Evolutionary conservation across 2,329 filamentous ascomycete species (phyloP).

Genomic region (Xylaria digitata): DNA sequence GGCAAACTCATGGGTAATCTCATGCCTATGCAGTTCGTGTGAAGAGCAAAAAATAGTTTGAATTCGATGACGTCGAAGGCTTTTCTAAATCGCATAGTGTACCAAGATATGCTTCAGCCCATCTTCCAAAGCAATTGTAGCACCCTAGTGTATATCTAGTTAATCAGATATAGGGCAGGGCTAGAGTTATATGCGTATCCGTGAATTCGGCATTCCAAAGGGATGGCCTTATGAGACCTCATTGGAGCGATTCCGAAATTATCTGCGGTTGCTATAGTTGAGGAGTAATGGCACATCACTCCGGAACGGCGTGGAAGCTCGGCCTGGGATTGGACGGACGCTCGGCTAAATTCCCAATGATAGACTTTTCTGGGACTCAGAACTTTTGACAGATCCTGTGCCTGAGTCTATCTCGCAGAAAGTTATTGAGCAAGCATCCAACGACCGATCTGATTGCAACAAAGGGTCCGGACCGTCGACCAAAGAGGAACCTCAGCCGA

Average conservation of each 20-base stretch:
- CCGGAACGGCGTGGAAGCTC: neutral
- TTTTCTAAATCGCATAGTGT: constrained; percentile 12
- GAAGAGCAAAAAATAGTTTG: constrained; percentile 4
- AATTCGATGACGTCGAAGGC: constrained; percentile 43
- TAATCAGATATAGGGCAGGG: constrained; percentile 28
- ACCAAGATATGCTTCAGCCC: constrained; percentile 17
- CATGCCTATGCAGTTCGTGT: constrained; percentile 9
- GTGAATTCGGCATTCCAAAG: neutral
- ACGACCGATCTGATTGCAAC: constrained; percentile 22
- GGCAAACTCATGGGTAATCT: constrained; percentile 9
- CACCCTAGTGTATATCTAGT: constrained; percentile 17
- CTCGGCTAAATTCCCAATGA: constrained; percentile 27
- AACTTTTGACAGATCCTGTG: constrained; percentile 30
- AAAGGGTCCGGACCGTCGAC: constrained; percentile 16
- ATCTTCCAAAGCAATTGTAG: constrained; percentile 12
- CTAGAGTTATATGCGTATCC: constrained; percentile 15
- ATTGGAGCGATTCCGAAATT: constrained; percentile 13
- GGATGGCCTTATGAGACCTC: constrained; percentile 13
- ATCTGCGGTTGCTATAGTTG: constrained; percentile 17
- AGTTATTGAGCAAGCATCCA: neutral
- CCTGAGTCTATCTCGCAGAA: constrained; percentile 34
- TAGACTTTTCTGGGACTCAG: constrained; percentile 21
- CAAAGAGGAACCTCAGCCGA: constrained; percentile 28
- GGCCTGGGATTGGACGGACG: constrained; percentile 13
- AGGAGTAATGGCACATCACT: constrained; percentile 6